These are phyloP conservation scores for Sarcomyxa edulis DNA, from an alignment of 768 basidiomycete species.

Conservation along the genomic window DNA sequence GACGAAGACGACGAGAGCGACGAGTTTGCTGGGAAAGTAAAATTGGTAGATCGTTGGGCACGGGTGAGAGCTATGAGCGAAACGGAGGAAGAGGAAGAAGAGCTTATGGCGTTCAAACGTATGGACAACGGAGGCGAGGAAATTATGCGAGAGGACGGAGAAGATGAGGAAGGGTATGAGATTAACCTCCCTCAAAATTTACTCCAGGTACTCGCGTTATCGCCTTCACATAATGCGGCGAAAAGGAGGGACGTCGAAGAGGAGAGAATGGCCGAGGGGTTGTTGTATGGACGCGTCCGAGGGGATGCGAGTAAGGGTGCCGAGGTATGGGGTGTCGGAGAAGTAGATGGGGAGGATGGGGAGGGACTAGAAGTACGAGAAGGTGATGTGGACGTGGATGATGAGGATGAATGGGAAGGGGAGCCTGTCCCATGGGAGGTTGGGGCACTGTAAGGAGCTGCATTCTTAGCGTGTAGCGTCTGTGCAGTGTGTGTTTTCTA, in stretches of 20 bases:
- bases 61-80: no score
- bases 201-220: constrained; percentile 58
- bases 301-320: constrained; percentile 51
- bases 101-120: constrained; percentile 3
- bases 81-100: constrained; percentile 10
- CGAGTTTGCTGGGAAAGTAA: constrained; percentile 27
- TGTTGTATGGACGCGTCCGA: constrained; percentile 51
- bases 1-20: constrained; percentile 18
- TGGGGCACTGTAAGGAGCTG: constrained; percentile 53
- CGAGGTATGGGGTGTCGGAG: constrained; percentile 74
- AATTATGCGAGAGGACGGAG: constrained; percentile 2
- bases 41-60: constrained; percentile 29
- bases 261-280: constrained; percentile 50
- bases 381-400: constrained; percentile 28
- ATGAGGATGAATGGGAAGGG: constrained; percentile 72
- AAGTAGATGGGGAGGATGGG: constrained; percentile 37
- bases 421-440: constrained; percentile 81
- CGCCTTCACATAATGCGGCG: constrained; percentile 31
- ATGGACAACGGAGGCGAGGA: neutral
- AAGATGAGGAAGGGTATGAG: constrained; percentile 36
- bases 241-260: constrained; percentile 37
- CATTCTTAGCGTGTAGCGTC: neutral
- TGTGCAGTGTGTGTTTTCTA: no score
- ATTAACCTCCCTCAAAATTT: constrained; percentile 65
- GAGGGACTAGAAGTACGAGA: constrained; percentile 6